Base-by-base conservation (phyloP, 2,329 filamentous ascomycete species). In the Pseudogymnoascus sp. region DNA sequence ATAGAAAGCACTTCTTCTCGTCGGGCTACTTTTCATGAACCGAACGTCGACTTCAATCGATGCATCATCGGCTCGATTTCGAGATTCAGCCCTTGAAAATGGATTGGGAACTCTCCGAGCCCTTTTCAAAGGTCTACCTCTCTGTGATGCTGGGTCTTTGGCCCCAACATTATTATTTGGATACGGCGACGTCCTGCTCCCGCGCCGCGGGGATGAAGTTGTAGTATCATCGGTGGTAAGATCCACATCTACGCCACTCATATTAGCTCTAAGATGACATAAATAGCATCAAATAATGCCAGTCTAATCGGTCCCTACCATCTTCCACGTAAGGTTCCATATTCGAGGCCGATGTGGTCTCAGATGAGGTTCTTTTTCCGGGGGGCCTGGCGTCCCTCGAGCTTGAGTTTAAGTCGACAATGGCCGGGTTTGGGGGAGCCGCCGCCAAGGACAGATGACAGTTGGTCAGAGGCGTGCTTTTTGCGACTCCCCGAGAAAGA, bases 401-500 rank as follows among this genome's bases (percentile, higher is more conserved):
- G 9, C 60, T 62, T 21, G 66, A 68, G 39, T 72, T 69, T 63
- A 69, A 69, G 31, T 70, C 65, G n/a, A 69, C 67, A 1, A 67
- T 64, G 4, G 70, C 65, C 4, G 64, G 58, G n/a, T 65, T 45
- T 8, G 65, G 60, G 18, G 64, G 55, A 61, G 61, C 59, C 58
- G 52, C 42, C 15, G 33, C 29, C 33, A 37, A 6, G 15, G 60
- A 33, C 2, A 60, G 15, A 9, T 61, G 40, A 36, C 62, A 59
- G 52, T 60, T 18, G 29, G 69, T 65, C 40, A 69, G 66, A 29
- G 71, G 71, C 61, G 72, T 66, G 33, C 73, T 71, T 31, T 69
- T 72, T 42, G 77, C 77, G 63, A 79, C 75, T 60, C 74, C 76
- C 61, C 76, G 69, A 25, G 77, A 79, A 59, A 80, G 72, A 61